Evolutionary conservation across 2,329 filamentous ascomycete genomes (phyloP).

Genomic region (Falciphora oryzae): DNA sequence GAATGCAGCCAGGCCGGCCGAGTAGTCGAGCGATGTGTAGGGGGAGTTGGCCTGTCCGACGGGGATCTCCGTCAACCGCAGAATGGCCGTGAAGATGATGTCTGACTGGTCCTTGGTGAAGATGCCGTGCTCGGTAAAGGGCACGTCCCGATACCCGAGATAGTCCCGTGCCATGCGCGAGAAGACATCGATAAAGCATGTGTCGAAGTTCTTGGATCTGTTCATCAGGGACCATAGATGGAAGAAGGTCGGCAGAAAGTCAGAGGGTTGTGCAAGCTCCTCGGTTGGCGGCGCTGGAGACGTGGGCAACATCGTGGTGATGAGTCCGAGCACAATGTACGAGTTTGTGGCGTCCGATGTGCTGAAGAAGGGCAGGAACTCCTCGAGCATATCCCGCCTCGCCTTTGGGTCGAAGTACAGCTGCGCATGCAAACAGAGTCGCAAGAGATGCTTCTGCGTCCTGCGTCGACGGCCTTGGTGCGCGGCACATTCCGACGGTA

Average conservation of each 20-base stretch:
- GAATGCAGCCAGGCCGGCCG: constrained; percentile 76
- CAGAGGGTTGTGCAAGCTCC: constrained; percentile 73
- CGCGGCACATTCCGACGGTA: constrained; percentile 74
- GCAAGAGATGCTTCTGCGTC: constrained; percentile 64
- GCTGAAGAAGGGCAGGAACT: constrained; percentile 82
- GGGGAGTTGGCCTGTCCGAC: constrained; percentile 94
- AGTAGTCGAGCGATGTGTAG: constrained; percentile 79
- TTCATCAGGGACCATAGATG: constrained; percentile 94
- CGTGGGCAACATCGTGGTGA: constrained; percentile 86
- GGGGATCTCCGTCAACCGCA: constrained; percentile 88
- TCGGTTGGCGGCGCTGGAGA: constrained; percentile 66
- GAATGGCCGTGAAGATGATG: constrained; percentile 83
- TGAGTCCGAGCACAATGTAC: constrained; percentile 82
- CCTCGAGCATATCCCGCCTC: constrained; percentile 73
- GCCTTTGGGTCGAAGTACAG: constrained; percentile 89
- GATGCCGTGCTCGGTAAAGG: constrained; percentile 81
- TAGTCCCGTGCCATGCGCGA: constrained; percentile 84
- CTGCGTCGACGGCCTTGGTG: constrained; percentile 52
- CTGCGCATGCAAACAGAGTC: constrained; percentile 85
- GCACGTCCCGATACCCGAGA: constrained; percentile 65
- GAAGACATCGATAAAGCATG: constrained; percentile 82
- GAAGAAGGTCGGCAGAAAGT: constrained; percentile 90
- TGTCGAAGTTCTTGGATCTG: constrained; percentile 80
- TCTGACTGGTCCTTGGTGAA: constrained; percentile 90
- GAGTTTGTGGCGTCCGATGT: constrained; percentile 88